Evolutionary conservation across 192 early-diverging fungal species (phyloP), one percentile per base, ranked within the genome.

Genomic region (Coemansia sp.): DNA sequence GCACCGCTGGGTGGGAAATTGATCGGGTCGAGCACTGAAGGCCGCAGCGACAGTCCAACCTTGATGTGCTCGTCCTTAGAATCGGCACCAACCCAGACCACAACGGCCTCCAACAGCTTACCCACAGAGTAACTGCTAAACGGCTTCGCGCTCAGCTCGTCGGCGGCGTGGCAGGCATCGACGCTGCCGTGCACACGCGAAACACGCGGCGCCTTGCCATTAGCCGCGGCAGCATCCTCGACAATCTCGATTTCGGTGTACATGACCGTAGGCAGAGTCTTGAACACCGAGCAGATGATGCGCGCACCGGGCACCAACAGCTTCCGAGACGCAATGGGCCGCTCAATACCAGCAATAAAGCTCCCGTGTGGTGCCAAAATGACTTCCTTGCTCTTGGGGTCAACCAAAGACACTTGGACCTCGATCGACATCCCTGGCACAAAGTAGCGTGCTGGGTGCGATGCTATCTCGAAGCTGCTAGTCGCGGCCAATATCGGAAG

Each of bases 11-110:
- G 34, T 11, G 75, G 32, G 29, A 67, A 62, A 29, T 80, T 63
- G 32, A 76, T 76, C 5, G 72, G 81, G 25, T 59, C 45, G 19
- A 91, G 50, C 48, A 81, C 82, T 6, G 90, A 90, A 2, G 82
- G 67, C 34, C 92, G 85, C 48, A 89, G 62, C 23, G 92, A 92
- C 29, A 91, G 75, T 46, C 89, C 87, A 31, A 93, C 80, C 53
- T 84, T 89, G 46, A 66, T 66, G 21, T 50, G 61, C 58, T 89
- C 66, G 19, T 31, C 55, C n/a, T 68, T 66, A 25, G 46, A 51
- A 34, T 63, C 62, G 7, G 53, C 2, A 10, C 38, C 62, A n/a
- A 32, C 68, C 34, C 32, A 42, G 9, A 59, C n/a, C 11, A 67
- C 66, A 9, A 58, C 55, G 32, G 55, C 58, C 23, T 51, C 64